Evolutionary conservation across 768 basidiomycete species (phyloP), one percentile per base, ranked within the genome.

Genomic region (Piloderma croceum): DNA sequence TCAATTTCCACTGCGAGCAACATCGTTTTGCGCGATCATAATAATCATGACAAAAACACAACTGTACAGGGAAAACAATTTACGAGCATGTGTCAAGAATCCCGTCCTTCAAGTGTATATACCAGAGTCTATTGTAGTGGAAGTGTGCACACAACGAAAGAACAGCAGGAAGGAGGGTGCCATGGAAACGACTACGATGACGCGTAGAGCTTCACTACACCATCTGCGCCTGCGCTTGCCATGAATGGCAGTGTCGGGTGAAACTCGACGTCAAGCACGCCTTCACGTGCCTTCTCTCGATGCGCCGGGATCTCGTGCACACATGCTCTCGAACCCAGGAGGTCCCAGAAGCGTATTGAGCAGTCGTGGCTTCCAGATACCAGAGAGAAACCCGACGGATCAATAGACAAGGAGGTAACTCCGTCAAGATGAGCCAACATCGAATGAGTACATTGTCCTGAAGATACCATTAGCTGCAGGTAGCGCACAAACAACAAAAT

Each of bases 181-280:
- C 46, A 44, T 49, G 54, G 51, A 62, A 50, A 47, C 47, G 45
- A 63, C 71, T 71, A 89, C 65, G 85, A 90, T 54, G 85, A 86
- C 46, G 87, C 85, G 60, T 88, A 96, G 20, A 97, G 69, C 62
- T 90, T 90, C 45, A 97, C 81, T 33, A 90, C 83, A 20, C 93
- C 92, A 63, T 97, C 94, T 10, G 90, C 90, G n/a, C 94, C 94
- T 15, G 89, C 88, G 59, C 89, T 94, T 12, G 85, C 90, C 74
- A 96, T 79, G 55, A 92, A 79, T 21, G 87, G 85, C 42, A 92
- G 61, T 44, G 83, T 76, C 10, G 83, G 79, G 57, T 90, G 87
- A 64, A 87, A 87, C 47, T 85, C 81, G 10, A 94, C 83, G 51
- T 81, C 88, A 47, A 96, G 69, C 17, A 94, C 90, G 29, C 96